Evolutionary conservation across 225 moss, liverwort and hornwort species (phyloP).

Genomic region (Pseudisothecium myosuroides): DNA sequence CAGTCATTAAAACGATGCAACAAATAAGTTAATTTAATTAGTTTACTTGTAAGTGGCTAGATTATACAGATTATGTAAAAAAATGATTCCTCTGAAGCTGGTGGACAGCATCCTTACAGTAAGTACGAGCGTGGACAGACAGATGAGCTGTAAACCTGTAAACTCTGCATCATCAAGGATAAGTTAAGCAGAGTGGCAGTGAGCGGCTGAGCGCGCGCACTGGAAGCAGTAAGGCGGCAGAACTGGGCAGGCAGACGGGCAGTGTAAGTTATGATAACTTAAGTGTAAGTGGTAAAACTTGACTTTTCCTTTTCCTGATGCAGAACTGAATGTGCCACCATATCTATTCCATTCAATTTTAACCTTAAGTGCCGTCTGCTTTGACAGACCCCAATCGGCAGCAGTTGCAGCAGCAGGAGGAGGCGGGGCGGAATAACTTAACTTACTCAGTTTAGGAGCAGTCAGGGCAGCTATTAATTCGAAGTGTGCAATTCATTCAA

Average conservation of each 20-base stretch:
- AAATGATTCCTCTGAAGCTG: background rate
- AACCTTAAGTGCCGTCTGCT: background rate
- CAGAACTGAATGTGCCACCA: background rate
- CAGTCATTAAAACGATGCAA: background rate
- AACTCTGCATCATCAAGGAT: background rate
- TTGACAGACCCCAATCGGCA: background rate
- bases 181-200: background rate
- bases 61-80: background rate
- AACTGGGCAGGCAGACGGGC: background rate
- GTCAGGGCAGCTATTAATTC: background rate
- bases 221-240: background rate
- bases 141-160: slow-evolving; percentile 1
- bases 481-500: background rate
- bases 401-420: background rate
- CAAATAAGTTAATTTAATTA: background rate
- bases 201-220: too few species aligned
- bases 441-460: background rate
- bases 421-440: background rate
- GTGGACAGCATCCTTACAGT: background rate
- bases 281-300: background rate
- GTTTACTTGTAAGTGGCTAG: background rate
- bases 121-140: background rate
- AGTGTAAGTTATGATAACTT: background rate
- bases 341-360: background rate
- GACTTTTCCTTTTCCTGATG: background rate